Base-by-base conservation (phyloP, 495 filamentous ascomycete genomes). In the Trichoderma parareesei region DNA sequence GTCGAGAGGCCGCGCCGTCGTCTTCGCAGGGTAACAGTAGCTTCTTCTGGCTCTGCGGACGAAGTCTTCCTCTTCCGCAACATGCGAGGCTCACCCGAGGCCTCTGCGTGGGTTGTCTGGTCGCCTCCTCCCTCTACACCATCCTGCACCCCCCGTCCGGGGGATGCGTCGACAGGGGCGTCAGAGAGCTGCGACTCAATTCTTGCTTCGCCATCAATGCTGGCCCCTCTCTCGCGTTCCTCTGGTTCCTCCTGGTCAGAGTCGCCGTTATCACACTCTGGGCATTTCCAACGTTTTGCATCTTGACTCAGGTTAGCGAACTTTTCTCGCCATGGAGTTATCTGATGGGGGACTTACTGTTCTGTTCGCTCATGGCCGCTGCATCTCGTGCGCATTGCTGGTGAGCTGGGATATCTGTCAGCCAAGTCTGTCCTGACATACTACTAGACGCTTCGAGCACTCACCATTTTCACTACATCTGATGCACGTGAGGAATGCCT, bases 401-500 rank as follows among this genome's bases (percentile, higher is more conserved):
- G 82, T 98, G 93, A 65, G 93, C 93, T 92, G 76, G 74, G 77
- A 68, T 70, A 33, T 27, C 27, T 57, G 73, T 83, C 71, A 82
- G 80, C 40, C 69, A 64, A 37, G 27, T 3, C 14, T 37, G 13
- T 40, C 18, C 35, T 48, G 9, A 13, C 53, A 13, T 57, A 1
- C 11, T 1, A 27, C 9, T 3, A 27, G 38, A 8, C 65, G 38
- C 63, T 68, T 67, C 68, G 4, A 61, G 38, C 7, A 88, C 91
- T 74, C 77, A 98, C 93, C 89, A 78, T 96, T 91, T 74, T 96
- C 90, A 63, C 86, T 89, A 76, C 94, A 98, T 65, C 87, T 83
- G 65, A 75, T 77, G 73, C 93, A 97, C 63, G 88, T 78, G 49
- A 98, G 79, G 72, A 88, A 92, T 65, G 89, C 81, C 76, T 98